Evolutionary conservation across 2,329 filamentous ascomycete species (phyloP).

Genomic region (Exophiala spinifera): DNA sequence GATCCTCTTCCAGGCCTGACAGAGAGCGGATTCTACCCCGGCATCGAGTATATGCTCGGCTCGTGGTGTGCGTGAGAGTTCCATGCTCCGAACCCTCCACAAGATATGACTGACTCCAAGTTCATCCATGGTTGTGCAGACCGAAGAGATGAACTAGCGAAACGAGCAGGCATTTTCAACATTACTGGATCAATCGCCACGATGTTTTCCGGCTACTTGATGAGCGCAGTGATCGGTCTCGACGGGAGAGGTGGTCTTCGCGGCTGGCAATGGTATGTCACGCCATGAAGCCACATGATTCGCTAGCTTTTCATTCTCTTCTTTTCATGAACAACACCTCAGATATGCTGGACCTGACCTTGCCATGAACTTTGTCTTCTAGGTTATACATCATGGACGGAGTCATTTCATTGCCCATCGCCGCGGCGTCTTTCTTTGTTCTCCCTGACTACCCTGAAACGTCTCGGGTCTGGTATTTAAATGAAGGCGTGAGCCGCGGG

Average conservation of each 20-base stretch:
- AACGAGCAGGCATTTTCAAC: constrained; percentile 53
- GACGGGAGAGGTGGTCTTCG: constrained; percentile 46
- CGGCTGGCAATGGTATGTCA: constrained; percentile 51
- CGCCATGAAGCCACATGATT: too few species aligned
- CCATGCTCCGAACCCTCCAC: too few species aligned
- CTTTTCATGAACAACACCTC: background rate
- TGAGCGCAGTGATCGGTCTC: constrained; percentile 52
- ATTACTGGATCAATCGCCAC: constrained; percentile 43
- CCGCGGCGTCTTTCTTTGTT: constrained; percentile 42
- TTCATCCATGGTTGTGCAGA: too few species aligned
- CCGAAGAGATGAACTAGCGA: constrained; percentile 48
- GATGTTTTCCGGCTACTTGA: constrained; percentile 53
- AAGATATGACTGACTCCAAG: too few species aligned
- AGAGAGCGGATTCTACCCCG: constrained; percentile 51
- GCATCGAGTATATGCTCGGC: constrained; percentile 52
- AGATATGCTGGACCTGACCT: background rate
- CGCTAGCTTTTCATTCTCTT: background rate
- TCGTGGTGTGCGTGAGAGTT: constrained; percentile 43
- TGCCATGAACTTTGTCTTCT: background rate
- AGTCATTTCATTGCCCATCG: constrained; percentile 44
- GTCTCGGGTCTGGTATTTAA: constrained; percentile 37
- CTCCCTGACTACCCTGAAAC: constrained; percentile 47
- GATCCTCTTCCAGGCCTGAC: constrained; percentile 31
- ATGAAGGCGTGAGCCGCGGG: constrained; percentile 11
- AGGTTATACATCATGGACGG: constrained; percentile 41